Base-by-base conservation (phyloP, 2,329 filamentous ascomycete species). In the Hymenoscyphus repandus region DNA sequence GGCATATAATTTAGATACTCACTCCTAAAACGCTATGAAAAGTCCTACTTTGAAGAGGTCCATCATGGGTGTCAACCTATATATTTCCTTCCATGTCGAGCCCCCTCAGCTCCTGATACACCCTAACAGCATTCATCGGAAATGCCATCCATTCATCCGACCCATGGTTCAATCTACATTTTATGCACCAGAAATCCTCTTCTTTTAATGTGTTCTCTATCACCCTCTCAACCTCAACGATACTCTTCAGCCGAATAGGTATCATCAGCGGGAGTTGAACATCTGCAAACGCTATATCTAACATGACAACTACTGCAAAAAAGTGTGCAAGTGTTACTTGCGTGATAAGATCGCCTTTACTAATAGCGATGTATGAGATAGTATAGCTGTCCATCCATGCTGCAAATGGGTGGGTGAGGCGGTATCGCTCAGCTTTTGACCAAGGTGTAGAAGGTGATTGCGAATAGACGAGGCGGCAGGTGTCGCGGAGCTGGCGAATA, bases 401-500 rank as follows among this genome's bases (percentile, higher is more conserved):
- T 27, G 22, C 4, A 7, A 27, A 27, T 7, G 22, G 22, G 22
- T 27, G 22, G 7, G 7, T 41, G 39, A 41, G 39, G 39, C n/a
- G 39, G 39, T 41, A 41, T 41, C 17, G 39, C 39, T 41, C 5
- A 6, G 39, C 39, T 18, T 3, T 41, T 22, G 39, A 18, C n/a
- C 39, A 41, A 41, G 39, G 39, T 41, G 39, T 41, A 41, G 39
- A 18, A 15, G 18, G 20, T 41, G 20, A 5, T 41, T 41, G n/a
- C 11, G 39, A 27, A n/a, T 41, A n/a, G 18, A 41, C 39, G 39
- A 41, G 39, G 39, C 39, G 39, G 39, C n/a, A 41, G 39, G 39
- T 41, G 39, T 41, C 39, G 18, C 39, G 39, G 39, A 41, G 39
- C 39, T 41, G 39, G 39, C 39, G n/a, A 18, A 41, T 41, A 4